Conservation (phyloP, 2,329 filamentous ascomycete species). For the Furcasterigmium sp. region DNA sequence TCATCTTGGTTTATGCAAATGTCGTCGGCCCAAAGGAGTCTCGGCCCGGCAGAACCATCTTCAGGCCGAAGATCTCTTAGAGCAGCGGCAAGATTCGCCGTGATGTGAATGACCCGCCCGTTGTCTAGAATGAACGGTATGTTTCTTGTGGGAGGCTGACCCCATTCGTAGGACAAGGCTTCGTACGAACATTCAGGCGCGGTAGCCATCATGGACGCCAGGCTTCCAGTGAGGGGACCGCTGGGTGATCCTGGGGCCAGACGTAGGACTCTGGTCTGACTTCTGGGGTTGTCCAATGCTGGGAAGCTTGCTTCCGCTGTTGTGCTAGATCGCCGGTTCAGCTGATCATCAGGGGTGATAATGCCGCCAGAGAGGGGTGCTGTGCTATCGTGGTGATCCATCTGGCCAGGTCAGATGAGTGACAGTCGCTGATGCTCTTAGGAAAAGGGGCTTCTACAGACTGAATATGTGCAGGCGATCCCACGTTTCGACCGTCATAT, state of each 20-base stretch:
- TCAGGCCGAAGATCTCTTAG: constrained; percentile 2
- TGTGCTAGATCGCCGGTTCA: too few species aligned
- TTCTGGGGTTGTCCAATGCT: neutral
- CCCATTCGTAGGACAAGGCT: constrained; percentile 17
- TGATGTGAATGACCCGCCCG: neutral
- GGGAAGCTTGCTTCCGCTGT: too few species aligned
- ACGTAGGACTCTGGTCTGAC: neutral
- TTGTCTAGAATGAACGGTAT: neutral
- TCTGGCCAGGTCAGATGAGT: too few species aligned
- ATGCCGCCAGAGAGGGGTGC: too few species aligned
- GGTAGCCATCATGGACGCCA: neutral
- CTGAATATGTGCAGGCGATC: too few species aligned
- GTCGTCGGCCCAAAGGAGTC: constrained; percentile 2
- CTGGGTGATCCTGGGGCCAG: neutral
- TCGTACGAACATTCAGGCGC: neutral
- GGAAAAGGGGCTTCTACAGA: too few species aligned
- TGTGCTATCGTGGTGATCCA: too few species aligned
- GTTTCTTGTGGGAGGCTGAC: neutral
- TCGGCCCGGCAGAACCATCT: neutral
- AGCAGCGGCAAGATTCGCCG: neutral
- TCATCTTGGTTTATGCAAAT: constrained; percentile 6
- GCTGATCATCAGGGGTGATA: too few species aligned
- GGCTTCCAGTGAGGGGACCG: neutral
- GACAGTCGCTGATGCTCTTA: too few species aligned
- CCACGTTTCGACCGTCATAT: too few species aligned